Evolutionary conservation across 2,329 filamentous ascomycete genomes (phyloP).

Genomic region (Nothophaeocryptopus gaeumannii): DNA sequence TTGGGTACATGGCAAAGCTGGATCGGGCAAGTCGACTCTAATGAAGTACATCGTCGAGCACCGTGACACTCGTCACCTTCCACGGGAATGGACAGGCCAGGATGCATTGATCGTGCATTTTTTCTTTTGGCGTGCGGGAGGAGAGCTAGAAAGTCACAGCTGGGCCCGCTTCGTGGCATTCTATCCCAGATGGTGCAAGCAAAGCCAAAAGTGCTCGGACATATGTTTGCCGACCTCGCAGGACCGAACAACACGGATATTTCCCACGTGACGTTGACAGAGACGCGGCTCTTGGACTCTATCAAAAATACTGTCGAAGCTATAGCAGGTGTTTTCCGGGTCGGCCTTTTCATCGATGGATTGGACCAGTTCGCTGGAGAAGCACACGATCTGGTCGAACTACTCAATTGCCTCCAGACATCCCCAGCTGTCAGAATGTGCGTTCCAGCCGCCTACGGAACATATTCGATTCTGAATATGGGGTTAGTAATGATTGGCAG

Average conservation of each 20-base stretch:
- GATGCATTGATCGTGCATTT: not conserved
- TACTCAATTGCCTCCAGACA: not conserved
- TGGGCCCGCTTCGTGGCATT: not conserved
- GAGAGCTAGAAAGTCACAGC: not conserved
- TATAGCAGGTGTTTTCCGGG: not conserved
- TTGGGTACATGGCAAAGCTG: slow-evolving; percentile 11
- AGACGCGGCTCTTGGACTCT: not conserved
- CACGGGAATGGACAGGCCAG: not conserved
- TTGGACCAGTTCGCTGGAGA: slow-evolving; percentile 4
- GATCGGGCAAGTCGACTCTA: slow-evolving; percentile 15
- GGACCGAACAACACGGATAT: not conserved
- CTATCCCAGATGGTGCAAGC: not conserved
- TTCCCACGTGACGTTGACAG: not conserved
- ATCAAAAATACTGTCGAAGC: not conserved
- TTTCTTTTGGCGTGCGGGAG: not conserved
- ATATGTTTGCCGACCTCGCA: not conserved
- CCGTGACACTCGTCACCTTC: no score
- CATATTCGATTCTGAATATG: slow-evolving; percentile 9
- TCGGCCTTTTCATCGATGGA: not conserved
- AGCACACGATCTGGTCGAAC: not conserved
- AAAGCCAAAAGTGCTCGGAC: no score
- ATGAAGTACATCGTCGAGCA: slow-evolving; percentile 9
- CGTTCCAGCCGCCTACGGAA: slow-evolving; percentile 21
- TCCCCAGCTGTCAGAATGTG: slow-evolving; percentile 16
- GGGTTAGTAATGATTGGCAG: not conserved